These are phyloP conservation scores for Candida namnaoensis DNA, from an alignment of 805 yeast species.

Conservation along the genomic window DNA sequence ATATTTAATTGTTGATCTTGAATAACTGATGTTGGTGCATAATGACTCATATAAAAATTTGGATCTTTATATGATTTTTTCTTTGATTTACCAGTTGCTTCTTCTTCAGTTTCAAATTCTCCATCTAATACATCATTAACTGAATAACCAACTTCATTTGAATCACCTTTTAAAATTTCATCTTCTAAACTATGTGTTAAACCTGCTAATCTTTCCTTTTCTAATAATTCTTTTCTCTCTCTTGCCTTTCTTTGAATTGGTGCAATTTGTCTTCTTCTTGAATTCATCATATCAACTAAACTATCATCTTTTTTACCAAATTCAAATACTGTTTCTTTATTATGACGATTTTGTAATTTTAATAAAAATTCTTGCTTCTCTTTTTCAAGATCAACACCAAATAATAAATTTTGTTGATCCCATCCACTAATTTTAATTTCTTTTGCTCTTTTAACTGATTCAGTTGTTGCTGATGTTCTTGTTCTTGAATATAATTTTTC, in stretches of 20 bases:
- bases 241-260: conserved; percentile 75
- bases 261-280: conserved; percentile 79
- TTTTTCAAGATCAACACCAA: conserved; percentile 67
- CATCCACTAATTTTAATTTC: conserved; percentile 71
- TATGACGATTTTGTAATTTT: conserved; percentile 55
- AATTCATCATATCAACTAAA: conserved; percentile 75
- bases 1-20: conserved; percentile 72
- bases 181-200: conserved; percentile 65
- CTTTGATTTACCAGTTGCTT: conserved; percentile 15
- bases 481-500: conserved; percentile 84
- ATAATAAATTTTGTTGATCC: conserved; percentile 81
- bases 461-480: conserved; percentile 77
- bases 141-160: conserved; percentile 38
- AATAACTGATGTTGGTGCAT: conserved; percentile 70
- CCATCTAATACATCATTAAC: conserved; percentile 29
- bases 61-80: conserved; percentile 64
- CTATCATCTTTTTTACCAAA: conserved; percentile 61
- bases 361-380: conserved; percentile 69
- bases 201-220: conserved; percentile 70
- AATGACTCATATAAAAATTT: conserved; percentile 75
- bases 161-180: conserved; percentile 51
- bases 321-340: conserved; percentile 92
- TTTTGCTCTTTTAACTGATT: conserved; percentile 78
- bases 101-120: conserved; percentile 33
- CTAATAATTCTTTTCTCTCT: conserved; percentile 60